Conservation (phyloP, 768 basidiomycete genomes). For the Cyclocybe cylindracea region DNA sequence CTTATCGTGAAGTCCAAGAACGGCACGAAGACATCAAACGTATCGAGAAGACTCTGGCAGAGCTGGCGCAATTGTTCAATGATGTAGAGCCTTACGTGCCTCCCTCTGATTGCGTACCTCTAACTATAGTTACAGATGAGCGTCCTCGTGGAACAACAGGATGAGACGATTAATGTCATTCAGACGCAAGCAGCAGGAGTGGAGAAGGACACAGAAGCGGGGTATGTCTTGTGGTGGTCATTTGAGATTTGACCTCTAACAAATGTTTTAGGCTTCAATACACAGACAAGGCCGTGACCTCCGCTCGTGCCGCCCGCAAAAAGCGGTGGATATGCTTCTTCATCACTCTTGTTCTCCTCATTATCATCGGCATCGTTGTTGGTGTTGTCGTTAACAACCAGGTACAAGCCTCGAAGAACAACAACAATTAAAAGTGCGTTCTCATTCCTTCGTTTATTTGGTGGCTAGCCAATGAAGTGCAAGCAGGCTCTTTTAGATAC, state of each 20-base stretch:
- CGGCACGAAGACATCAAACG: constrained; percentile 95
- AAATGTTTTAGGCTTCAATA: constrained; percentile 62
- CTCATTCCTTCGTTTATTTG: not conserved
- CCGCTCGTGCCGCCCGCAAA: constrained; percentile 86
- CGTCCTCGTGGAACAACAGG: constrained; percentile 92
- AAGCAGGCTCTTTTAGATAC: not conserved
- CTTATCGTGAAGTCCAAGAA: constrained; percentile 96
- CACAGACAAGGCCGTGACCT: constrained; percentile 83
- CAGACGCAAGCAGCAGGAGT: constrained; percentile 75
- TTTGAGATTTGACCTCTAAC: not conserved
- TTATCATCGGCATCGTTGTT: constrained; percentile 64
- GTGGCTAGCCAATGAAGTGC: not conserved
- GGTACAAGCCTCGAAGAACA: constrained; percentile 30
- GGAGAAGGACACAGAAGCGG: constrained; percentile 83
- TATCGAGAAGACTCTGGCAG: constrained; percentile 90
- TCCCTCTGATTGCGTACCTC: not conserved
- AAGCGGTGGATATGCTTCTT: constrained; percentile 98
- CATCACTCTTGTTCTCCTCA: constrained; percentile 64
- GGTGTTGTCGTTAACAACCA: constrained; percentile 55
- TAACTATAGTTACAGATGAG: constrained; percentile 72
- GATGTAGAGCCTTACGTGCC: constrained; percentile 58
- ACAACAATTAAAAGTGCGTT: constrained; percentile 19
- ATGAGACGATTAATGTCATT: constrained; percentile 82
- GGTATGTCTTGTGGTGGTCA: constrained; percentile 48
- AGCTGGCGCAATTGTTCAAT: constrained; percentile 94